Evolutionary conservation across 345 rosid species (phyloP).

Genomic region (Reutealis trisperma): DNA sequence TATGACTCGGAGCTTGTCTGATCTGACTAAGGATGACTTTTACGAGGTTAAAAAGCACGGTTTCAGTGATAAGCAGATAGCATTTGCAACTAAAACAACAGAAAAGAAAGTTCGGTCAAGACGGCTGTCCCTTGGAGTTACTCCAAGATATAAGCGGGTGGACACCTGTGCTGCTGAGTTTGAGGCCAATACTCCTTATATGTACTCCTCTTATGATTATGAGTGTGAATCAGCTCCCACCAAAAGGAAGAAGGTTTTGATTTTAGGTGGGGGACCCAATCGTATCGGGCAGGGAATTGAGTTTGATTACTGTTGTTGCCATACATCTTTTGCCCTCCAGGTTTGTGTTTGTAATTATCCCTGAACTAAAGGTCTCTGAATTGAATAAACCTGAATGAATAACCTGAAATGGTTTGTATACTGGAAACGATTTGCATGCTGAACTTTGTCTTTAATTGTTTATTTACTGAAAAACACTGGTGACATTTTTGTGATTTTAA

Average conservation of each 20-base stretch:
- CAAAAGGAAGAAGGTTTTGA: constrained; percentile 75
- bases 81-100: constrained; percentile 83
- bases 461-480: constrained; percentile 10
- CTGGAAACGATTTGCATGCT: neutral
- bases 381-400: neutral
- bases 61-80: constrained; percentile 93
- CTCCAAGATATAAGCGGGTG: constrained; percentile 87
- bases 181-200: constrained; percentile 93
- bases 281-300: constrained; percentile 98
- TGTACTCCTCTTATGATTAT: constrained; percentile 91
- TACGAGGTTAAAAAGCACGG: constrained; percentile 79
- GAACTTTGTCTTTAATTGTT: neutral
- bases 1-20: constrained; percentile 52
- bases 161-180: constrained; percentile 99
- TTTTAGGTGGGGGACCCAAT: constrained; percentile 98
- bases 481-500: neutral
- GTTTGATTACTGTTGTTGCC: constrained; percentile 99
- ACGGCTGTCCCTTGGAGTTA: constrained; percentile 66
- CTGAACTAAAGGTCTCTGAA: neutral
- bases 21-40: constrained; percentile 76
- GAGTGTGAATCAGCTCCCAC: constrained; percentile 97
- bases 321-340: constrained; percentile 94
- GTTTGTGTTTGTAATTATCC: constrained; percentile 37
- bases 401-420: neutral
- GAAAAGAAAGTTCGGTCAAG: constrained; percentile 78